phyloP scores from a whole-genome alignment of 345 rosid genomes.

The Draba incana region DNA sequence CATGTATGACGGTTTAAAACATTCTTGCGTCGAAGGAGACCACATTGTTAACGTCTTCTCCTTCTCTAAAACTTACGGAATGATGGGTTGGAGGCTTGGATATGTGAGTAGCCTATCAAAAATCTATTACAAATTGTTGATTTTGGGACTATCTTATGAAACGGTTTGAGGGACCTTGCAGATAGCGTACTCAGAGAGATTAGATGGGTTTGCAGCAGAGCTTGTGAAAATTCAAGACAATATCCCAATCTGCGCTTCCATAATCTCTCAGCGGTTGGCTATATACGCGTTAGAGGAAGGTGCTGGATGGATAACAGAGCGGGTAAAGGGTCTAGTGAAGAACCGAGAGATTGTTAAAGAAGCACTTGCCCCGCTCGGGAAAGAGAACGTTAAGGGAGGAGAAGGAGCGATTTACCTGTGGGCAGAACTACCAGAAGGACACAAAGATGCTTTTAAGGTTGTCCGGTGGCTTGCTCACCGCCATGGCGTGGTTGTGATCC shows the following conservation, averaged over 20 bases:
- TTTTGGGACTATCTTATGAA: background rate
- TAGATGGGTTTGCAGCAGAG: constrained; percentile 68
- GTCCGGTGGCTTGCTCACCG: constrained; percentile 82
- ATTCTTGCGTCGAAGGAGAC: constrained; percentile 84
- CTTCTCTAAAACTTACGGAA: constrained; percentile 97
- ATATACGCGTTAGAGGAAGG: constrained; percentile 78
- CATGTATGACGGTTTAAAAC: constrained; percentile 90
- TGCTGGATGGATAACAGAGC: constrained; percentile 73
- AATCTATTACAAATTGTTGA: constrained; percentile 1
- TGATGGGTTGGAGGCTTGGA: constrained; percentile 99
- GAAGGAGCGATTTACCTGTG: constrained; percentile 96
- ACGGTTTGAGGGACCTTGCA: constrained; percentile 41
- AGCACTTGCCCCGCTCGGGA: constrained; percentile 82
- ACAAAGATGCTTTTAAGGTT: constrained; percentile 55
- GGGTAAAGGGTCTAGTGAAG: constrained; percentile 72
- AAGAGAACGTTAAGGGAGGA: constrained; percentile 78
- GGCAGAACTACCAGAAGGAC: constrained; percentile 77
- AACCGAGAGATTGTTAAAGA: constrained; percentile 72
- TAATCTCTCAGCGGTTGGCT: constrained; percentile 83
- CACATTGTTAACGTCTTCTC: constrained; percentile 94
- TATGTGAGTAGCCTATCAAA: constrained; percentile 60
- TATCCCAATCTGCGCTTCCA: constrained; percentile 89
- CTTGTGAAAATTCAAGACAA: constrained; percentile 92
- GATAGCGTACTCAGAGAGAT: constrained; percentile 89
- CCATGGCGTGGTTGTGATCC: constrained; percentile 85